A percentile compares a stretch with the other conserved stretches of the same genome.
Conservation (phyloP, 805 yeast genomes). For the Grigorovia yakushimaensis region DNA sequence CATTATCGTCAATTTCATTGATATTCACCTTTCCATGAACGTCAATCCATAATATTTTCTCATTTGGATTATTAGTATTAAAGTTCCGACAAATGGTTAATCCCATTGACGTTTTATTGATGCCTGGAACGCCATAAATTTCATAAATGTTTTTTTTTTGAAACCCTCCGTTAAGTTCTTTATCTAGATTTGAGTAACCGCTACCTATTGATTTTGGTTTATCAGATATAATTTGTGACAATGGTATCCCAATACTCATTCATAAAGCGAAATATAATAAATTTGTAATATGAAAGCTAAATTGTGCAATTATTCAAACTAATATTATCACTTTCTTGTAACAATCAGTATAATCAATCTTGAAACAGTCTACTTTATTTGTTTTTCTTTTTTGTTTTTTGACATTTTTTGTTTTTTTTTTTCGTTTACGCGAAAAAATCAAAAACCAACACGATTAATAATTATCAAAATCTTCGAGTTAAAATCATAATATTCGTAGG, state of each 20-base stretch:
- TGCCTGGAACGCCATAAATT: conserved; percentile 28
- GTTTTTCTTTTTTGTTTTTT: too few species aligned
- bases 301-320: too few species aligned
- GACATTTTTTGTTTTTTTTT: too few species aligned
- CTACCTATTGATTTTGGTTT: conserved; percentile 16
- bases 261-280: not conserved
- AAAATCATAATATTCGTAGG: too few species aligned
- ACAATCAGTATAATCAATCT: too few species aligned
- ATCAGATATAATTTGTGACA: conserved; percentile 24
- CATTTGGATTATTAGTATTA: conserved; percentile 5
- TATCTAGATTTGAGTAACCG: conserved; percentile 19
- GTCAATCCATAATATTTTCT: conserved; percentile 22
- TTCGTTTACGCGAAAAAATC: too few species aligned
- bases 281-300: too few species aligned
- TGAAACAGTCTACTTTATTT: too few species aligned
- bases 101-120: conserved; percentile 24
- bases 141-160: conserved; percentile 24
- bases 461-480: too few species aligned
- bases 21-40: conserved; percentile 11
- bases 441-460: too few species aligned
- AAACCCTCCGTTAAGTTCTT: conserved; percentile 18
- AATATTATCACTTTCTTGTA: too few species aligned
- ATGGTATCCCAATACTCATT: conserved; percentile 27
- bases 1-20: not conserved
- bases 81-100: conserved; percentile 11